Conservation (phyloP, 805 yeast genomes). For the Lipomyces sp. region DNA sequence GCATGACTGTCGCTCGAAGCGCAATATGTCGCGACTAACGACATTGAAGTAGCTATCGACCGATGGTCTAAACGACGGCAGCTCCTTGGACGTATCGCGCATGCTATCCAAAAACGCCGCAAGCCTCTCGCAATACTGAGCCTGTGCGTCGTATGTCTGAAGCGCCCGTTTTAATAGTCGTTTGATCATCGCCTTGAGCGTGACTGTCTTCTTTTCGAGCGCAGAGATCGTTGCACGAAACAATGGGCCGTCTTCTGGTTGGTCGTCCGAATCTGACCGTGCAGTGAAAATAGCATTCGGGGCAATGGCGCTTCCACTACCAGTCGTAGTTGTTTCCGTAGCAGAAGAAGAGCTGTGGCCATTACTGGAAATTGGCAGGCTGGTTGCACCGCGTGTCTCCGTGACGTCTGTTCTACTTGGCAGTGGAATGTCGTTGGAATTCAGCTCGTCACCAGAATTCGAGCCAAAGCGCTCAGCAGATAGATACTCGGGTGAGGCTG, state of each 20-base stretch:
- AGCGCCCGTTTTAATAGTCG: slow-evolving; percentile 40
- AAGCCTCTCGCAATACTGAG: slow-evolving; percentile 13
- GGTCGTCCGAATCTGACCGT: slow-evolving; percentile 24
- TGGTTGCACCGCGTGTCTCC: too few species aligned
- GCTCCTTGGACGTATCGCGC: slow-evolving; percentile 36
- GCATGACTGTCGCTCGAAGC: slow-evolving; percentile 28
- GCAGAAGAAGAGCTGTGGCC: too few species aligned
- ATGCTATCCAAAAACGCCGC: slow-evolving; percentile 35
- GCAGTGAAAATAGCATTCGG: slow-evolving; percentile 1
- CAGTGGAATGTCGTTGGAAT: background rate
- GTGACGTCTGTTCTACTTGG: too few species aligned
- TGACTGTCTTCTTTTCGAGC: slow-evolving; percentile 40
- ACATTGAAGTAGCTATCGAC: slow-evolving; percentile 36
- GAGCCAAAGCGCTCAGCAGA: background rate
- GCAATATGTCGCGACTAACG: slow-evolving; percentile 22
- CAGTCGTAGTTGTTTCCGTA: too few species aligned
- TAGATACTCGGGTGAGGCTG: slow-evolving; percentile 11
- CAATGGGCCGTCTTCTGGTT: slow-evolving; percentile 46
- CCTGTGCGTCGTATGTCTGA: slow-evolving; percentile 37
- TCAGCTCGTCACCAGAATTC: background rate
- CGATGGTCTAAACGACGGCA: slow-evolving; percentile 36
- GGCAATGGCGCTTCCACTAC: background rate
- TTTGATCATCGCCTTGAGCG: slow-evolving; percentile 39
- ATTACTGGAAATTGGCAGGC: too few species aligned
- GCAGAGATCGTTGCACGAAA: slow-evolving; percentile 42